Base-by-base conservation (phyloP, 495 filamentous ascomycete genomes). In the Penicillium diatomitis region DNA sequence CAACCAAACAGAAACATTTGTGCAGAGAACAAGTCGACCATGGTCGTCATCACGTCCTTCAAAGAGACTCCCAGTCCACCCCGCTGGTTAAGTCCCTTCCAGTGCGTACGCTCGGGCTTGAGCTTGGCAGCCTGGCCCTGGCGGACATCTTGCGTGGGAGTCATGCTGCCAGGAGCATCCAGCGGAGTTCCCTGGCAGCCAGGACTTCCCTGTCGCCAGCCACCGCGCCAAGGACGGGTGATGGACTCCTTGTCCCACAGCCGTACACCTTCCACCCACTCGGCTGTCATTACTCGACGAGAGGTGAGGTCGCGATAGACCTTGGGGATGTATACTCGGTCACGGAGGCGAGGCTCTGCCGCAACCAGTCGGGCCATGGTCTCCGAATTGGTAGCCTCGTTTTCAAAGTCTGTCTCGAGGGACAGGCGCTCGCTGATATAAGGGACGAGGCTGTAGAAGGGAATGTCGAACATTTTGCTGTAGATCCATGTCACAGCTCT, bases 1-100 rank as follows among this genome's bases (percentile, higher is more conserved):
- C 82, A 77, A 20, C 91, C 91, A 83, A 87, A 96, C 51, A 95
- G 81, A 70, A 96, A 97, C 79, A 98, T 96, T 56, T 96, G 90
- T 2, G 90, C 91, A 9, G 84, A 87, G 72, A 97, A 97, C 12
- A 96, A 73, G 60, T 95, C 90, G 33, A 96, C 80, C 83, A 96
- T 96, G 28, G 87, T 95, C 4, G 85, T 86, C 91, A 97, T 97
- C 40, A 94, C 86, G 39, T 90, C 80, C 52, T 87, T 86, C 20
- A 89, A 70, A 0, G 79, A 81, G 5, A 97, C 69, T 2, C 91
- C 91, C 0, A 97, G 79, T 0, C 91, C 91, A 39, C 88, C 88
- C 50, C 76, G 78, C 31, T 77, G 74, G 47, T 77, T 75, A 4
- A 62, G 67, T 8, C 90, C 90, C 53, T 78, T 79, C 90, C 90